Percentiles rank a stretch among this genome's conserved stretches.
phyloP scores from a whole-genome alignment of 1,284 basidiomycete species.

The Tremellales sp. region DNA sequence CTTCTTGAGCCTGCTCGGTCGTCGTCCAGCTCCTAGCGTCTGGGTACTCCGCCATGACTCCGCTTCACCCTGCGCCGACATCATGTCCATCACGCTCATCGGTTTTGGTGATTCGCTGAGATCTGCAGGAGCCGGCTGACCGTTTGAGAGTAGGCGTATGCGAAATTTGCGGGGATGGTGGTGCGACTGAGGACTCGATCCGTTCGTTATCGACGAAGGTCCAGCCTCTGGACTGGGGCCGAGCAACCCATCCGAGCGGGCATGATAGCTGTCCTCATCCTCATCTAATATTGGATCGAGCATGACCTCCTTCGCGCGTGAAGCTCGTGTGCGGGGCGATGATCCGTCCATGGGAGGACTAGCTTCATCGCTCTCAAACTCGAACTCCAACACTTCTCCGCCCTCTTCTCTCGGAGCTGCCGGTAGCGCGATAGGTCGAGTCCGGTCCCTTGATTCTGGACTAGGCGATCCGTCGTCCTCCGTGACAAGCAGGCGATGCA shows the following conservation, averaged over 20 bases:
- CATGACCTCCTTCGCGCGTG: slow-evolving; percentile 19
- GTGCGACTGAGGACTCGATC: too few species aligned
- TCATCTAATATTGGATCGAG: slow-evolving; percentile 27
- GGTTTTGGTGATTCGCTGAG: slow-evolving; percentile 11
- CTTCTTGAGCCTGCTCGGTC: slow-evolving; percentile 13
- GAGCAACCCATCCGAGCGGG: background rate
- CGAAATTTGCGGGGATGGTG: slow-evolving; percentile 30
- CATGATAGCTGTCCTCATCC: slow-evolving; percentile 3
- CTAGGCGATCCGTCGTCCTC: slow-evolving; percentile 12
- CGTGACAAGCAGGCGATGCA: slow-evolving; percentile 53
- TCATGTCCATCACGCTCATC: slow-evolving; percentile 32
- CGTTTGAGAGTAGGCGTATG: slow-evolving; percentile 25
- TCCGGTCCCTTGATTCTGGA: background rate
- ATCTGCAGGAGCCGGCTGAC: background rate
- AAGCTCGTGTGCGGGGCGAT: background rate
- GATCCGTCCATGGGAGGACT: slow-evolving; percentile 8
- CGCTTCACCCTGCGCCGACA: slow-evolving; percentile 10
- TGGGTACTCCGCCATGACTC: slow-evolving; percentile 5
- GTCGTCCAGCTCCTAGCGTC: slow-evolving; percentile 1
- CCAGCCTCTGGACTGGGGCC: background rate
- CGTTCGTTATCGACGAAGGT: background rate
- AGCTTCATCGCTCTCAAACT: slow-evolving; percentile 38
- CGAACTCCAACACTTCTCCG: slow-evolving; percentile 39
- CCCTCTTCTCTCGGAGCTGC: slow-evolving; percentile 8
- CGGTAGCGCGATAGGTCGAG: background rate